Conservation (phyloP, 805 yeast species). For the Candida sonorensis region DNA sequence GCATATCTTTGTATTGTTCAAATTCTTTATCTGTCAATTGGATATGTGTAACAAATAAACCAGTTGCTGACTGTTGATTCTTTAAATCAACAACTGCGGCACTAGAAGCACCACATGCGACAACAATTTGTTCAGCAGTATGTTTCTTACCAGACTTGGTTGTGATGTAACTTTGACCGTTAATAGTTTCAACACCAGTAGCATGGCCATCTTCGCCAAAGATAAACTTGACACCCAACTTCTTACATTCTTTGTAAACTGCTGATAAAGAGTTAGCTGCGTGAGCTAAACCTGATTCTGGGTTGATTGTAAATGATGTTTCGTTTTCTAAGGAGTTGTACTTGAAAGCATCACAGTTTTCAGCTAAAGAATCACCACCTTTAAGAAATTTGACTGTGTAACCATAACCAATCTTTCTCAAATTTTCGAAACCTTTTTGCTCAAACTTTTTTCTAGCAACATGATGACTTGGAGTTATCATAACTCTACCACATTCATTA, state of each 20-base stretch:
- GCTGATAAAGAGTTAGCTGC: constrained; percentile 32
- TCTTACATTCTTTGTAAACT: constrained; percentile 23
- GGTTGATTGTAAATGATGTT: constrained; percentile 25
- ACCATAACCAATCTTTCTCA: constrained; percentile 24
- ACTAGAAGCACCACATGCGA: constrained; percentile 36
- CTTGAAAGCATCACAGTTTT: constrained; percentile 13
- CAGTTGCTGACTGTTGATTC: constrained; percentile 31
- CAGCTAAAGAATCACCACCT: constrained; percentile 27
- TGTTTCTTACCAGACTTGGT: constrained; percentile 23
- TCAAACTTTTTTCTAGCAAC: constrained; percentile 34
- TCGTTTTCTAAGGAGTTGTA: constrained; percentile 10
- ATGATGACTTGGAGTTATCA: constrained; percentile 29
- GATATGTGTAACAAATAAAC: constrained; percentile 34
- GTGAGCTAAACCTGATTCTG: constrained; percentile 36
- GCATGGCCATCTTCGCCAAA: constrained; percentile 29
- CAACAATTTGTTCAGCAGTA: constrained; percentile 29
- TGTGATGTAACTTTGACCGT: constrained; percentile 14
- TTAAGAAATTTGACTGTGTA: constrained; percentile 21
- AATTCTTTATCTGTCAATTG: constrained; percentile 31
- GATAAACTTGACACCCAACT: constrained; percentile 28
- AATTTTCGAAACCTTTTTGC: constrained; percentile 27
- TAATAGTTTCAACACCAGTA: constrained; percentile 6
- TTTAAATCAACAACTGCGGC: constrained; percentile 28
- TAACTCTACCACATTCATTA: constrained; percentile 36
- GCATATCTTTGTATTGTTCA: constrained; percentile 30